phyloP scores from a whole-genome alignment of 371 early-diverging fungal genomes.

The Mortierella sp. region DNA sequence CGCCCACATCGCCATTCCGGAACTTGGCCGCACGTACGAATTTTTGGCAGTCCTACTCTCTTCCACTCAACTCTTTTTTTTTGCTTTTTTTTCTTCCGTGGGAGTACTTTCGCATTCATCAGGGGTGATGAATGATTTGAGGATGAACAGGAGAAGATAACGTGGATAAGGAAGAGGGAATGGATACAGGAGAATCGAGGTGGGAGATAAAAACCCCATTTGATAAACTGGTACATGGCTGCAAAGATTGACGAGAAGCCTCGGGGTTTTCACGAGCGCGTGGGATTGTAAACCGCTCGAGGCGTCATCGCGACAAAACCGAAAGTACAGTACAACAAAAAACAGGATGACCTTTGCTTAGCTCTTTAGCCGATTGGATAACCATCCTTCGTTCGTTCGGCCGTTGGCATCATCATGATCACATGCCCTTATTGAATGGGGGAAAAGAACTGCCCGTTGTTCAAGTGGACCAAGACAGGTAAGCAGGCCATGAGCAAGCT shows the following conservation, averaged over 20 bases:
- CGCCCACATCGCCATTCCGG: neutral
- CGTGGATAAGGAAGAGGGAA: neutral
- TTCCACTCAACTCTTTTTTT: too few relatives aligned
- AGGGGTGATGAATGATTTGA: too few relatives aligned
- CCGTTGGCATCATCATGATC: neutral
- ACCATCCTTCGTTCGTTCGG: neutral
- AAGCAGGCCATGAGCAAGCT: constrained; percentile 6
- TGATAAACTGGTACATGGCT: too few relatives aligned
- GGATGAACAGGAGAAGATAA: neutral
- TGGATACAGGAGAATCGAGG: neutral
- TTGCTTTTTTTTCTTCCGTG: neutral
- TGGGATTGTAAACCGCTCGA: neutral
- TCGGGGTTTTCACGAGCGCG: too few relatives aligned
- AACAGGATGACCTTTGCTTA: neutral
- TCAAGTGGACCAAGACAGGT: neutral
- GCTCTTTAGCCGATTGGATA: neutral
- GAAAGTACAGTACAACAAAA: neutral
- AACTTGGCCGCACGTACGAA: neutral
- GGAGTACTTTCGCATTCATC: neutral
- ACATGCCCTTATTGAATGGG: constrained; percentile 2
- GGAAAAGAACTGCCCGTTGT: neutral
- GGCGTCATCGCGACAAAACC: neutral
- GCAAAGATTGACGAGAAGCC: too few relatives aligned
- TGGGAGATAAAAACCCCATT: too few relatives aligned
- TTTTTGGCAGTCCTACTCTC: too few relatives aligned